Evolutionary conservation across 1,284 basidiomycete genomes (phyloP).

Genomic region (Coniophora puteana): DNA sequence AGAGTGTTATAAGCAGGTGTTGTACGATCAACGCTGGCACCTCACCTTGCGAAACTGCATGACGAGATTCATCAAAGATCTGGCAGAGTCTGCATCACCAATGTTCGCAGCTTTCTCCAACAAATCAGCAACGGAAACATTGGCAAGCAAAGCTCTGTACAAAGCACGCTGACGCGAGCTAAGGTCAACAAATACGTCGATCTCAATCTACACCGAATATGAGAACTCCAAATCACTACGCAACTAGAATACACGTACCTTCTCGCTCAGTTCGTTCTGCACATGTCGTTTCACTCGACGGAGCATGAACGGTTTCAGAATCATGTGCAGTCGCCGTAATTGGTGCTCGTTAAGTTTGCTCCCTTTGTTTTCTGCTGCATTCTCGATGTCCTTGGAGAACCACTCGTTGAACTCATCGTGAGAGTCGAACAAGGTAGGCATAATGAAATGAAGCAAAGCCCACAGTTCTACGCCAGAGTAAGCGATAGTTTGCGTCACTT

Average conservation of each 20-base stretch:
- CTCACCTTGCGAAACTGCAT: slow-evolving; percentile 98
- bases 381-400: slow-evolving; percentile 99
- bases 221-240: slow-evolving; percentile 1
- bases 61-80: slow-evolving; percentile 97
- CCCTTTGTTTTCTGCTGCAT: slow-evolving; percentile 88
- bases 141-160: slow-evolving; percentile 87
- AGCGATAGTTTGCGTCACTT: slow-evolving; percentile 7
- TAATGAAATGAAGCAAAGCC: slow-evolving; percentile 99
- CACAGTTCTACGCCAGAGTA: slow-evolving; percentile 75
- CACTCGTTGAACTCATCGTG: slow-evolving; percentile 99
- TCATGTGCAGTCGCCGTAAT: slow-evolving; percentile 95
- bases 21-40: slow-evolving; percentile 4
- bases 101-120: slow-evolving; percentile 90
- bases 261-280: slow-evolving; percentile 99
- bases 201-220: slow-evolving; percentile 75
- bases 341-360: slow-evolving; percentile 95
- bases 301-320: slow-evolving; percentile 99
- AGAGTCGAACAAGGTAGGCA: slow-evolving; percentile 98
- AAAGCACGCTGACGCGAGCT: slow-evolving; percentile 92
- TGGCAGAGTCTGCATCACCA: slow-evolving; percentile 85
- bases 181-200: slow-evolving; percentile 93
- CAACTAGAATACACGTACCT: slow-evolving; percentile 48
- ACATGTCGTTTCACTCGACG: slow-evolving; percentile 97
- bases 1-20: slow-evolving; percentile 9
- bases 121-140: slow-evolving; percentile 94